phyloP scores from a whole-genome alignment of 768 basidiomycete species.

The Macrolepiota dolichaula region DNA sequence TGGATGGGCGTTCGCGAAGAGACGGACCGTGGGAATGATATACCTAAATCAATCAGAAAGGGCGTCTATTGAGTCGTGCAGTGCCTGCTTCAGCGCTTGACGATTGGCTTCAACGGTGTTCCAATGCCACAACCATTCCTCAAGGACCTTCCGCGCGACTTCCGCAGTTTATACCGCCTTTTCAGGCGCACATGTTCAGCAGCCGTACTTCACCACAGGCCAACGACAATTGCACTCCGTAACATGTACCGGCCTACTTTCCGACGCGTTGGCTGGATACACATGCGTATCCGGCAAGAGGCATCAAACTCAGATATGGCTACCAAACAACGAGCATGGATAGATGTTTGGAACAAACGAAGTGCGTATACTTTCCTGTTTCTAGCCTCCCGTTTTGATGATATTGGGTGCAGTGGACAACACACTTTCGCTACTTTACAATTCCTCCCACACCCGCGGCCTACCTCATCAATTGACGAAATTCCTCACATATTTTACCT shows the following conservation, averaged over 20 bases:
- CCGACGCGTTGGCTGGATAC: constrained; percentile 10
- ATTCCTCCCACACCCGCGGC: constrained; percentile 61
- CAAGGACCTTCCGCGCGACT: constrained; percentile 9
- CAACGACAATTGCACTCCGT: constrained; percentile 9
- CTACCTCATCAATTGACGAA: constrained; percentile 56
- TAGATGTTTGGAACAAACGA: constrained; percentile 52
- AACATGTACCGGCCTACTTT: constrained; percentile 14
- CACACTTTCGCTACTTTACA: constrained; percentile 59
- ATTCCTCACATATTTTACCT: constrained; percentile 44
- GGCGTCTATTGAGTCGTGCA: neutral
- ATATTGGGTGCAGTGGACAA: constrained; percentile 51
- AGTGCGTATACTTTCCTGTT: constrained; percentile 32
- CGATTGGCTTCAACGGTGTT: neutral
- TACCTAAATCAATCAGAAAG: neutral
- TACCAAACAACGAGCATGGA: constrained; percentile 28
- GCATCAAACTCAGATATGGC: neutral
- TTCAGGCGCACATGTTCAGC: constrained; percentile 15
- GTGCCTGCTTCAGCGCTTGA: neutral
- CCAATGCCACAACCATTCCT: neutral
- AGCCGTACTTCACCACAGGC: constrained; percentile 14
- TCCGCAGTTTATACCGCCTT: constrained; percentile 16
- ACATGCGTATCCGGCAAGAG: neutral
- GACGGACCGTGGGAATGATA: neutral
- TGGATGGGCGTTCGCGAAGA: no score
- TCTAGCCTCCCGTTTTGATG: neutral